Conservation (phyloP, 768 basidiomycete genomes). For the Pleurotus salmoneostramineus region DNA sequence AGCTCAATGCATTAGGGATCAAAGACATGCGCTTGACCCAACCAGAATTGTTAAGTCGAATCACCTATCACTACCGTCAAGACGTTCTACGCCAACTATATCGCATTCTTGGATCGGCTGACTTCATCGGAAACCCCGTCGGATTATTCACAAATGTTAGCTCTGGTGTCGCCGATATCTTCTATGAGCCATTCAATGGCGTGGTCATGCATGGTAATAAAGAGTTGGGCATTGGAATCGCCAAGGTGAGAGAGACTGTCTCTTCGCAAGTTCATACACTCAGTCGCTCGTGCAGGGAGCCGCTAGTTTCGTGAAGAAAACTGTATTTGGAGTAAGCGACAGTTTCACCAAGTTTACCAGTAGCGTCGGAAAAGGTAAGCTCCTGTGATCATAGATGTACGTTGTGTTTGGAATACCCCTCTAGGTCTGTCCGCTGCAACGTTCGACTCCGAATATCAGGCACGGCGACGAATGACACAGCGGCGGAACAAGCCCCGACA, state of each 20-base stretch:
- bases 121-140: slow-evolving; percentile 94
- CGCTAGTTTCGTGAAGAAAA: slow-evolving; percentile 98
- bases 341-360: slow-evolving; percentile 98
- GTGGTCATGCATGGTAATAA: slow-evolving; percentile 95
- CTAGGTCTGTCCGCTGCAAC: slow-evolving; percentile 94
- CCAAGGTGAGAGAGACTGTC: slow-evolving; percentile 54
- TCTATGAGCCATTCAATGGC: slow-evolving; percentile 97
- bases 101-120: slow-evolving; percentile 95
- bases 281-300: slow-evolving; percentile 61
- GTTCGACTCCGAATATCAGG: slow-evolving; percentile 94
- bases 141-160: slow-evolving; percentile 98
- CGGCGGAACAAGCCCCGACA: slow-evolving; percentile 94
- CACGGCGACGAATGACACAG: slow-evolving; percentile 80
- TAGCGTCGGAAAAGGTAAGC: slow-evolving; percentile 88
- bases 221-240: slow-evolving; percentile 91
- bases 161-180: slow-evolving; percentile 96
- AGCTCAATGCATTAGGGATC: slow-evolving; percentile 90
- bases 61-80: slow-evolving; percentile 90
- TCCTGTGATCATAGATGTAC: neutral
- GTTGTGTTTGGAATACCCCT: neutral
- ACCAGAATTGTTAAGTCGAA: slow-evolving; percentile 80
- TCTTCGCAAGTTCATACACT: neutral
- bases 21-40: slow-evolving; percentile 89
- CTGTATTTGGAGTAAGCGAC: slow-evolving; percentile 93
- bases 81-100: slow-evolving; percentile 93